Conservation (phyloP, 164 flowering plant genomes). For the Cinnamomum micranthum region DNA sequence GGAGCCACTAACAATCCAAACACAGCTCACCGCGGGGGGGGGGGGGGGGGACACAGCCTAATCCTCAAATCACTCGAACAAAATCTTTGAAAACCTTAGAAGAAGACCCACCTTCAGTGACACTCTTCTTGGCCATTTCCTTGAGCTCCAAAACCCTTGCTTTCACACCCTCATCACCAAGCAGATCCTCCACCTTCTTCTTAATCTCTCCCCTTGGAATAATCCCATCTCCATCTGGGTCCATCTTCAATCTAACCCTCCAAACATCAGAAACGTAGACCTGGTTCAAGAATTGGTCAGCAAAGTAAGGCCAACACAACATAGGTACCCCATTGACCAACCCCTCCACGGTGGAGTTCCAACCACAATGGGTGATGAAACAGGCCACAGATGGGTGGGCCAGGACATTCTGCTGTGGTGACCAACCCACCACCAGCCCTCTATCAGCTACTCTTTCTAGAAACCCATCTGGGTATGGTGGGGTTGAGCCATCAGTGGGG, state of each 20-base stretch:
- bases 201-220: constrained; percentile 15
- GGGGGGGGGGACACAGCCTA: too few relatives aligned
- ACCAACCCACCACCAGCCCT: constrained; percentile 9
- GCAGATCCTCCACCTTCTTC: constrained; percentile 9
- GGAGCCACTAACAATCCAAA: too few relatives aligned
- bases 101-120: constrained; percentile 33
- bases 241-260: constrained; percentile 19
- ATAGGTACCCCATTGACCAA: constrained; percentile 14
- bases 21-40: too few relatives aligned
- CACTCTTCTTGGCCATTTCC: constrained; percentile 18
- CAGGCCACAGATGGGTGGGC: constrained; percentile 21
- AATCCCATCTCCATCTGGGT: constrained; percentile 12
- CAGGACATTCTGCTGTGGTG: constrained; percentile 22
- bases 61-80: constrained; percentile 1
- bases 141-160: constrained; percentile 28
- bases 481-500: not conserved
- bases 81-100: constrained; percentile 12
- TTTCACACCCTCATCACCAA: constrained; percentile 13
- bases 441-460: not conserved
- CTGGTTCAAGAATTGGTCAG: constrained; percentile 17
- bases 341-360: constrained; percentile 23
- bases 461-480: constrained; percentile 9
- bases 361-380: constrained; percentile 19
- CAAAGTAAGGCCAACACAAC: constrained; percentile 24
- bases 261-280: constrained; percentile 15